Evolutionary conservation across 2,329 filamentous ascomycete species (phyloP), one percentile per base, ranked within the genome.

Genomic region (Rutstroemia sp.): DNA sequence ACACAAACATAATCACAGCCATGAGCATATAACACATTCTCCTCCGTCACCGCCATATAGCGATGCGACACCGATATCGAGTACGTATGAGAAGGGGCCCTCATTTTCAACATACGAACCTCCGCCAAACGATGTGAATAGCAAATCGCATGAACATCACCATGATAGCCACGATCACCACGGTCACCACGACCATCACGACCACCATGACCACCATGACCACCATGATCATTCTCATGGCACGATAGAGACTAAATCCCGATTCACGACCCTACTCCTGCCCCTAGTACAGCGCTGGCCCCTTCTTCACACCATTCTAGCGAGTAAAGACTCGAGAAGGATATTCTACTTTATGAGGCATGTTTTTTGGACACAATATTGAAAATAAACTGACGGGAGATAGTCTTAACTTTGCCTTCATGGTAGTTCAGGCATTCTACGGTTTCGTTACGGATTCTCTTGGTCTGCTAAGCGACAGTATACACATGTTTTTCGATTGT

Each of bases 401-500:
- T 51, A 95, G 90, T 60, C 80, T 99, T 55, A 99, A 99, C 69
- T 91, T 99, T 64, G 79, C 78, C 6, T 99, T 99, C 71, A 99
- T 99, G 94, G 75, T 88, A 36, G 83, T 99, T 1, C 94, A 99
- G 67, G 88, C 92, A 42, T 90, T 92, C 60, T 99, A 99, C 68
- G 94, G 94, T 49, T 95, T 94, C 65, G 75, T 94, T 10, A 97
- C 91, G 3, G 92, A 95, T 63, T 99, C 94, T 0, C 76, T 99
- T 5, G 94, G 94, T 2, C 78, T 99, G n/a, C 81, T 99, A 17
- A 96, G 91, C 63, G 94, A 99, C 72, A 97, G 92, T 67, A 94
- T 99, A 61, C 94, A 99, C 73, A 99, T 99, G 94, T 92, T 99
- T 67, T 97, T 99, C 66, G 94, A 99, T 72, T 99, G 94, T 64